phyloP scores from a whole-genome alignment of 257 asterid species.

The Solanum paucissectum region DNA sequence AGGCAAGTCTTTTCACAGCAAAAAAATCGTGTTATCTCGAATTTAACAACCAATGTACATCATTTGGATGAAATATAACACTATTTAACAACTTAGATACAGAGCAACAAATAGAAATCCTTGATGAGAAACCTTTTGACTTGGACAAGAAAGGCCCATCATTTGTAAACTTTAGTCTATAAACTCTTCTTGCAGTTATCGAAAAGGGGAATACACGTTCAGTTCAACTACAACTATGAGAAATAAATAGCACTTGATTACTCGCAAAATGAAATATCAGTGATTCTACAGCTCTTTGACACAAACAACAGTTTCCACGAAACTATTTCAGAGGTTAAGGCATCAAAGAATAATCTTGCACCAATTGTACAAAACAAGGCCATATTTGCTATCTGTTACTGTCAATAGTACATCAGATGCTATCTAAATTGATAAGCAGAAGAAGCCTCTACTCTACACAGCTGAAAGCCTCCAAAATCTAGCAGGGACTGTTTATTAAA shows the following conservation, averaged over 20 bases:
- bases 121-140: too few relatives aligned
- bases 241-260: not conserved
- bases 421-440: not conserved
- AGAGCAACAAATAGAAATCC: too few relatives aligned
- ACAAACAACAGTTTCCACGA: not conserved
- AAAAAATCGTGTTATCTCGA: too few relatives aligned
- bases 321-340: not conserved
- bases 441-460: not conserved
- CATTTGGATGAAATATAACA: too few relatives aligned
- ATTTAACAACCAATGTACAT: too few relatives aligned
- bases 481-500: not conserved
- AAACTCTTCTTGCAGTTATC: not conserved
- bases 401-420: not conserved
- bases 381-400: not conserved
- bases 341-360: not conserved
- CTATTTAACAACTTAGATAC: too few relatives aligned
- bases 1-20: too few relatives aligned
- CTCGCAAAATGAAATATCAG: not conserved
- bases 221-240: not conserved
- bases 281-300: not conserved
- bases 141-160: too few relatives aligned
- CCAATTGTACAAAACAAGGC: not conserved
- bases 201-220: not conserved
- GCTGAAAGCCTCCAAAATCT: not conserved
- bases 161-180: too few relatives aligned